phyloP scores from a whole-genome alignment of 257 asterid species.

The Ajuga chamaepitys region DNA sequence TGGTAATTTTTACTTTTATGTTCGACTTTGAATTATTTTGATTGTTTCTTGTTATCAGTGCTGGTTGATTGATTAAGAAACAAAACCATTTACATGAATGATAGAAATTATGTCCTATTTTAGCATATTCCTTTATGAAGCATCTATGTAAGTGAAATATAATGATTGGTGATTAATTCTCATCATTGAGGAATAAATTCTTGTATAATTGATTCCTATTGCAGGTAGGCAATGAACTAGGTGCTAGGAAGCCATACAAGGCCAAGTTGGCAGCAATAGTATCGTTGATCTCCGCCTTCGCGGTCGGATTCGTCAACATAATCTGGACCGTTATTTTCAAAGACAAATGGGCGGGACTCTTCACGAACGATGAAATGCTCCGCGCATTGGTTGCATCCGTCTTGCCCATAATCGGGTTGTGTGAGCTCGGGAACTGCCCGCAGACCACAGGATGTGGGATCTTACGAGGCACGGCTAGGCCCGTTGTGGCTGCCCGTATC shows the following conservation, averaged over 20 bases:
- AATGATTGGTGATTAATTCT: no score
- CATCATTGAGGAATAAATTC: constrained; percentile 3
- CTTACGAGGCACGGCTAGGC: constrained; percentile 76
- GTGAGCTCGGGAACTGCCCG: constrained; percentile 93
- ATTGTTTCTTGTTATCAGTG: no score
- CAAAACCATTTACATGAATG: no score
- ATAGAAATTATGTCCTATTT: no score
- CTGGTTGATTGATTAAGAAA: no score
- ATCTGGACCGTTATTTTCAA: constrained; percentile 59
- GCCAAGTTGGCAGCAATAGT: constrained; percentile 84
- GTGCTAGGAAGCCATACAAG: constrained; percentile 79
- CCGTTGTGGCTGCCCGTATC: constrained; percentile 71
- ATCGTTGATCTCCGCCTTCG: constrained; percentile 61
- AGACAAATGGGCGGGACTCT: constrained; percentile 64
- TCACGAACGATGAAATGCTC: constrained; percentile 66
- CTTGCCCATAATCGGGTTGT: constrained; percentile 67
- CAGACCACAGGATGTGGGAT: constrained; percentile 97
- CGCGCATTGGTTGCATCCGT: constrained; percentile 67
- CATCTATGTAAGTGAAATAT: no score
- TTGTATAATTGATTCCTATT: constrained; percentile 8
- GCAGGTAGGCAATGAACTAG: constrained; percentile 91
- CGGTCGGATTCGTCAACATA: constrained; percentile 56
- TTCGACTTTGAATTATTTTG: no score
- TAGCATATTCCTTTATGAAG: no score
- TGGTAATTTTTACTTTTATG: no score